A percentile compares a stretch with the other conserved stretches of the same genome.
These are phyloP conservation scores for Puccinia polysora DNA, from an alignment of 1,284 basidiomycete species.

Conservation along the genomic window DNA sequence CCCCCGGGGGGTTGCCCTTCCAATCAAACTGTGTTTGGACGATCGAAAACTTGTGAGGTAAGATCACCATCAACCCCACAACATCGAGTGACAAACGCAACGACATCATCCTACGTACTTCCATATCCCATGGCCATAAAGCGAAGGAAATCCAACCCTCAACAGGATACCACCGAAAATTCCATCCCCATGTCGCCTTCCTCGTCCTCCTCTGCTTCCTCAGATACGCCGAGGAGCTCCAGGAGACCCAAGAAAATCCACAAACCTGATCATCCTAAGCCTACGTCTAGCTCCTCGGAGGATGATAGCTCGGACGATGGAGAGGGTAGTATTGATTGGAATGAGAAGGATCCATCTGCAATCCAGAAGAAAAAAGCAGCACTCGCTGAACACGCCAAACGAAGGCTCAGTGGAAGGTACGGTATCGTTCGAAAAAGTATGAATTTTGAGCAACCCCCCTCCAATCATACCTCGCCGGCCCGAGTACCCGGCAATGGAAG, in stretches of 20 bases:
- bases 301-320: background rate
- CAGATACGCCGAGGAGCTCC: background rate
- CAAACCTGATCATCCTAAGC: background rate
- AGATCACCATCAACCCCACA: too few species aligned
- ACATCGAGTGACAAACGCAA: too few species aligned
- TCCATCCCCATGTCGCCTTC: slow-evolving; percentile 22
- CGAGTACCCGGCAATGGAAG: slow-evolving; percentile 15
- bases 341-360: slow-evolving; percentile 11
- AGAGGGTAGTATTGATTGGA: background rate
- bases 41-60: too few species aligned
- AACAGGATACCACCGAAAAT: background rate
- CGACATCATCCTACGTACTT: too few species aligned
- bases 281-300: slow-evolving; percentile 4
- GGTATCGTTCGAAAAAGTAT: slow-evolving; percentile 25
- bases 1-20: too few species aligned
- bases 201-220: slow-evolving; percentile 5
- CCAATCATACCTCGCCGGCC: slow-evolving; percentile 14
- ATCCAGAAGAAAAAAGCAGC: slow-evolving; percentile 20
- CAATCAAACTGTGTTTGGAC: too few species aligned
- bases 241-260: slow-evolving; percentile 14
- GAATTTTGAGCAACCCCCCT: slow-evolving; percentile 19
- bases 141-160: slow-evolving; percentile 1
- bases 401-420: slow-evolving; percentile 37
- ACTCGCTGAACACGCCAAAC: slow-evolving; percentile 34
- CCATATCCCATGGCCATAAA: slow-evolving; percentile 26